Base-by-base conservation (phyloP, 805 yeast species). In the Torulaspora delbrueckii region DNA sequence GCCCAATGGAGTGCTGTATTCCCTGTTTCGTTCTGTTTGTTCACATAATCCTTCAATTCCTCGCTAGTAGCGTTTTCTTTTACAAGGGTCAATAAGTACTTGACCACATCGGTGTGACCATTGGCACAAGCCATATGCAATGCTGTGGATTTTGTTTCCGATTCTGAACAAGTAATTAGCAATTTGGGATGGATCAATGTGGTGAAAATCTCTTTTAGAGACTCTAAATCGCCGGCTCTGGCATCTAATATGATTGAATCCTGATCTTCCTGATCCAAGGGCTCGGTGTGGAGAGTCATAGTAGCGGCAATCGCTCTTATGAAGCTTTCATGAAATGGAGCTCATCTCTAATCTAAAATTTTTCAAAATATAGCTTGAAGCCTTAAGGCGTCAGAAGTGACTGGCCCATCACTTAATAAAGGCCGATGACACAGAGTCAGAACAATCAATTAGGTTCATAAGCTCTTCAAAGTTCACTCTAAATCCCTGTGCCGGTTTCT, bases 1-100 rank as follows among this genome's bases (percentile, higher is more conserved):
- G 98, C 97, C 99, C 99, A 93, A 64, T 93, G 98, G 52, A 93
- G 72, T 1, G 98, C 85, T 0, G 99, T 90, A 64, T 93, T 93
- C 1, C 98, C 99, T 16, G 84, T 79, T 40, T 79, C 84, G 62
- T 93, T 93, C 45, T 71, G 73, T 14, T 66, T 58, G 49, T 78
- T 75, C 14, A 80, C 74, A 33, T 77, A 65, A 12, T 55, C 51
- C n/a, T 62, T 65, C 12, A 79, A 78, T 8, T 79, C 74, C 26
- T 45, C 40, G n/a, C 37, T 46, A 1, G 51, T 43, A 5, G 39
- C 32, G 19, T 51, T 45, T 19, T 52, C 52, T 26, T 70, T 63
- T 0, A 74, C 57, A 24, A 79, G 59, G 0, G 76, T 68, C 26
- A 88, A 60, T 22, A 89, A 63, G 55, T 75, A 84, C 56, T 76